Conservation (phyloP, 352 stramenopile species). For the Phytophthora cactorum region DNA sequence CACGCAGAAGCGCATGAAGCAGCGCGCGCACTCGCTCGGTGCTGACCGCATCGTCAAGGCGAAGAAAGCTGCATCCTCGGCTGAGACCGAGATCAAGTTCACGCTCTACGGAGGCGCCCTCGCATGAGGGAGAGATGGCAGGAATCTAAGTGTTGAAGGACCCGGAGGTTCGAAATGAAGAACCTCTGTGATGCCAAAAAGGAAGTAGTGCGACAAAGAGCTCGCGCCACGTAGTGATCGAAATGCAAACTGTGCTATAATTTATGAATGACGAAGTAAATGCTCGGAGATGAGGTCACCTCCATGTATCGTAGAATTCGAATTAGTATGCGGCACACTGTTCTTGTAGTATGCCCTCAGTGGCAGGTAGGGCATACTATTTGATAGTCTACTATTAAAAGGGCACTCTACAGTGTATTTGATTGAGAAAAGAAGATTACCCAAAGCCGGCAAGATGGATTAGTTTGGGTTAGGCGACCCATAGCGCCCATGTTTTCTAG, state of each 20-base stretch:
- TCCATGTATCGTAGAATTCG: no score
- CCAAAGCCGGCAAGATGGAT: no score
- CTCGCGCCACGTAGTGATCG: conserved; percentile 3
- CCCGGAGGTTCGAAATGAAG: conserved; percentile 14
- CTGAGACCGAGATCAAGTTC: conserved; percentile 25
- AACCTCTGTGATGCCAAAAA: conserved; percentile 7
- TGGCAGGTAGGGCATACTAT: no score
- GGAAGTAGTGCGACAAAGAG: not conserved
- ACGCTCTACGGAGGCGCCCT: conserved; percentile 23
- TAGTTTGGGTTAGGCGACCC: no score
- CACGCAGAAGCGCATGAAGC: conserved; percentile 53
- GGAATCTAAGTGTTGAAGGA: not conserved
- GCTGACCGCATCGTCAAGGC: conserved; percentile 23
- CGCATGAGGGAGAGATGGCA: conserved; percentile 12
- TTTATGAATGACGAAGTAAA: conserved; percentile 25
- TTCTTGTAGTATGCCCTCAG: no score
- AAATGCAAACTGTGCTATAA: conserved; percentile 35
- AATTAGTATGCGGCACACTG: no score
- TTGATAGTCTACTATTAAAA: no score
- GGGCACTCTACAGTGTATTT: no score
- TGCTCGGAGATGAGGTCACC: no score
- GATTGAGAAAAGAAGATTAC: no score
- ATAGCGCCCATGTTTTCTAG: no score
- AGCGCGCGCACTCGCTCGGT: conserved; percentile 14
- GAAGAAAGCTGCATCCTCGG: conserved; percentile 21